A percentile compares a stretch with the other conserved stretches of the same genome.
phyloP scores from a whole-genome alignment of 2,329 filamentous ascomycete species.

The Zarea fungicola region DNA sequence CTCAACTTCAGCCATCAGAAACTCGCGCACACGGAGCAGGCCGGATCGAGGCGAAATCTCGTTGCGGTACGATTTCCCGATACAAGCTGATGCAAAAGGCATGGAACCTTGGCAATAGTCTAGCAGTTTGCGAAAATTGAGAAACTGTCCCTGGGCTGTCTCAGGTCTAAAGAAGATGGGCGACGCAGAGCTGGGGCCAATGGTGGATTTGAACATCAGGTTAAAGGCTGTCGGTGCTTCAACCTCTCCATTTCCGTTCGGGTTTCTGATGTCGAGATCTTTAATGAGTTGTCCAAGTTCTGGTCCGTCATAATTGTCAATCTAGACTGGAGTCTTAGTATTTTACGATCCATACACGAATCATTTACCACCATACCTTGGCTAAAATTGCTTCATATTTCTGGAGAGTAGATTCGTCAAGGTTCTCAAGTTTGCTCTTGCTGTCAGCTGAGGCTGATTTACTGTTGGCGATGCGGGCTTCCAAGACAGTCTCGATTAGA shows the following conservation, averaged over 20 bases:
- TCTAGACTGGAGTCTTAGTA: conserved; percentile 23
- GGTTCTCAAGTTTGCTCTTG: conserved; percentile 54
- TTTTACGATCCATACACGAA: neutral
- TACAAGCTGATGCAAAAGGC: conserved; percentile 65
- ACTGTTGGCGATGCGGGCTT: conserved; percentile 47
- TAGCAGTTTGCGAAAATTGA: conserved; percentile 63
- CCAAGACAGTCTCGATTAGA: conserved; percentile 61
- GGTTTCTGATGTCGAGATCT: conserved; percentile 63
- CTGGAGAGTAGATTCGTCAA: conserved; percentile 56
- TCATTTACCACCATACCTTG: conserved; percentile 31
- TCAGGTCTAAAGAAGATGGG: conserved; percentile 59
- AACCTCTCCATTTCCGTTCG: conserved; percentile 53
- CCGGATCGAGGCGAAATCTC: conserved; percentile 63
- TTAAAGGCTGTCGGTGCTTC: conserved; percentile 62
- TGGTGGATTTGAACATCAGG: conserved; percentile 66
- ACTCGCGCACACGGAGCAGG: conserved; percentile 61
- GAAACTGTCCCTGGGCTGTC: conserved; percentile 64
- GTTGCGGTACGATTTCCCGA: conserved; percentile 67
- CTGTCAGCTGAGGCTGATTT: conserved; percentile 42
- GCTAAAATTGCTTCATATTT: conserved; percentile 63
- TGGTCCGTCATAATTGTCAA: conserved; percentile 61
- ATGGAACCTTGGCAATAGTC: conserved; percentile 64
- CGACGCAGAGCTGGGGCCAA: conserved; percentile 59
- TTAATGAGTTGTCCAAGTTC: conserved; percentile 58
- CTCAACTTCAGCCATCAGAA: conserved; percentile 66